Evolutionary conservation across 495 filamentous ascomycete genomes (phyloP).

Genomic region (Daldinia vernicosa): DNA sequence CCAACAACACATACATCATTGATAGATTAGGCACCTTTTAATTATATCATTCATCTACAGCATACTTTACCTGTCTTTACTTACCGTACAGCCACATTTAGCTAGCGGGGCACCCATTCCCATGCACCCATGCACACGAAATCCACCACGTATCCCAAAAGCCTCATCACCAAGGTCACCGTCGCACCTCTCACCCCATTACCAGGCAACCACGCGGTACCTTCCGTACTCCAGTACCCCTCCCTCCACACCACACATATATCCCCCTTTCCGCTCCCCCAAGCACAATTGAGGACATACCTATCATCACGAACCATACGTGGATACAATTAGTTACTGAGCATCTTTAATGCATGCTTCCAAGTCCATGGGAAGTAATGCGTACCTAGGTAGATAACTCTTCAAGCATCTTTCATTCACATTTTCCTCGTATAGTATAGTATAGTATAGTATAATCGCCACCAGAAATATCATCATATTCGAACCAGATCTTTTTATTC

Average conservation of each 20-base stretch:
- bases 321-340: too few species aligned
- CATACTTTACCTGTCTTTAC: too few species aligned
- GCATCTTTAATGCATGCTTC: too few species aligned
- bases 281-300: neutral
- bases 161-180: neutral
- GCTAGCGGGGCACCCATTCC: too few species aligned
- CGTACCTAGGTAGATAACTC: neutral
- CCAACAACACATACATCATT: neutral
- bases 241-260: neutral
- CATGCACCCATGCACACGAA: too few species aligned
- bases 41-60: too few species aligned
- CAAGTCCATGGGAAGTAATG: too few species aligned
- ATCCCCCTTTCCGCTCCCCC: neutral
- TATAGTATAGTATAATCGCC: neutral
- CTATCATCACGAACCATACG: too few species aligned
- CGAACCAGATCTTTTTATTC: neutral
- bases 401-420: neutral
- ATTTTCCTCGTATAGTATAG: neutral
- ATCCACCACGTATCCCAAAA: neutral
- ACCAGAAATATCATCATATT: neutral
- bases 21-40: too few species aligned
- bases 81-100: too few species aligned
- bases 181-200: neutral
- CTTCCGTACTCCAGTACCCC: neutral
- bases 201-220: neutral